These are phyloP conservation scores for Phaeophleospora eucalypticola DNA, from an alignment of 2,329 filamentous ascomycete species.

Conservation along the genomic window DNA sequence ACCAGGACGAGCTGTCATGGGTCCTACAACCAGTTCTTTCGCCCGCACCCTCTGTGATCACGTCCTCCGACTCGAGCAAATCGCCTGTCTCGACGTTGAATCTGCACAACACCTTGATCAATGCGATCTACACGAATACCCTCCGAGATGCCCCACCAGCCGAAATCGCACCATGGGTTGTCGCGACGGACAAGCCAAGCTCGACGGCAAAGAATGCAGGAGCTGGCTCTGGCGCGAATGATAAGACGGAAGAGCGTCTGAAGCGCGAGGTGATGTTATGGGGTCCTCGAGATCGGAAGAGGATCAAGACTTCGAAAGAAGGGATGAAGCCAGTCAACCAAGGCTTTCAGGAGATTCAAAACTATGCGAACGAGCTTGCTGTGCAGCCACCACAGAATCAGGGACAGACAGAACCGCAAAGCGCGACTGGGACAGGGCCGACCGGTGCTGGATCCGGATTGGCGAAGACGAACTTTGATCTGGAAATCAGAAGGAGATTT, in stretches of 20 bases:
- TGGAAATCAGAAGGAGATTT: conserved; percentile 63
- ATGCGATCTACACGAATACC: conserved; percentile 56
- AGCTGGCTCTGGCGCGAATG: conserved; percentile 47
- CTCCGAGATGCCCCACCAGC: conserved; percentile 56
- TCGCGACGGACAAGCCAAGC: conserved; percentile 67
- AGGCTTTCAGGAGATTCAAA: conserved; percentile 23
- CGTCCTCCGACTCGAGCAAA: conserved; percentile 16
- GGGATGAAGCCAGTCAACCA: conserved; percentile 17
- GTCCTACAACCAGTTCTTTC: conserved; percentile 54
- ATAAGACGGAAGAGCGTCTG: conserved; percentile 59
- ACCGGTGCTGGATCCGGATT: conserved; percentile 9
- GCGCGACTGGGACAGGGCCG: conserved; percentile 17
- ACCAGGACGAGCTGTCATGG: conserved; percentile 57
- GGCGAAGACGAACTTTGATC: conserved; percentile 53
- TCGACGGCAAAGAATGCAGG: conserved; percentile 58
- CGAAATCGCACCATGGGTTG: conserved; percentile 61
- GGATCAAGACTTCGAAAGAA: conserved; percentile 37
- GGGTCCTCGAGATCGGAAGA: conserved; percentile 55
- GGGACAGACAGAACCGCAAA: conserved; percentile 19
- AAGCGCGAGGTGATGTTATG: conserved; percentile 63
- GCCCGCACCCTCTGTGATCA: conserved; percentile 41
- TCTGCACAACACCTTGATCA: conserved; percentile 60
- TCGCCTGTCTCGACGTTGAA: conserved; percentile 35
- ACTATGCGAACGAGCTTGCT: conserved; percentile 28
- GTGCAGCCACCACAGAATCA: conserved; percentile 21